Conservation (phyloP, 2,329 filamentous ascomycete genomes). For the Sordariomycetes sp. region DNA sequence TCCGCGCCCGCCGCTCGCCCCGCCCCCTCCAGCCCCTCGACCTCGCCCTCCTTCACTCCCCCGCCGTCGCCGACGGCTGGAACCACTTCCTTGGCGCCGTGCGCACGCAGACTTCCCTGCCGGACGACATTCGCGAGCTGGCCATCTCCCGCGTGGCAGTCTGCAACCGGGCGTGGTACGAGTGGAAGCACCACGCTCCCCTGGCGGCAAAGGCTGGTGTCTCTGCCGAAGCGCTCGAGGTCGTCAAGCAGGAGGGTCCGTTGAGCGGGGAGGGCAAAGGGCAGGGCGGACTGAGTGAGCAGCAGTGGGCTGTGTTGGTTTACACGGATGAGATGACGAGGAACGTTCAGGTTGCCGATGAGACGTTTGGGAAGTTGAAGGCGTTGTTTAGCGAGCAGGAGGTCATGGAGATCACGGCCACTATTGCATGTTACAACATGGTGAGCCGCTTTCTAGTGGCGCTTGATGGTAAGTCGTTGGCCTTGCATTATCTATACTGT, state of each 20-base stretch:
- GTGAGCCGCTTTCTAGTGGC: slow-evolving; percentile 79
- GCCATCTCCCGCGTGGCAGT: slow-evolving; percentile 75
- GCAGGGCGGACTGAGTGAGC: slow-evolving; percentile 36
- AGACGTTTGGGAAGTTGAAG: slow-evolving; percentile 56
- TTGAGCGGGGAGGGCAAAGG: not conserved
- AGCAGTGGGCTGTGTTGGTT: slow-evolving; percentile 58
- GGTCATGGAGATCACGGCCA: slow-evolving; percentile 74
- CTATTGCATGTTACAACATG: slow-evolving; percentile 71
- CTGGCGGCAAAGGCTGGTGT: slow-evolving; percentile 52
- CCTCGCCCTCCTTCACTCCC: slow-evolving; percentile 65
- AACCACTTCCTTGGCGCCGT: slow-evolving; percentile 59
- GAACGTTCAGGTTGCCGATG: slow-evolving; percentile 59
- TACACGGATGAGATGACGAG: slow-evolving; percentile 82
- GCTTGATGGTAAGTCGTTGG: slow-evolving; percentile 54
- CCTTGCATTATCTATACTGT: not conserved
- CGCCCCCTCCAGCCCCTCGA: slow-evolving; percentile 69
- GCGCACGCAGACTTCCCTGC: slow-evolving; percentile 41
- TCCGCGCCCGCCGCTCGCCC: slow-evolving; percentile 55
- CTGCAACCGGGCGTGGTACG: slow-evolving; percentile 75
- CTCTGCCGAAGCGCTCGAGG: slow-evolving; percentile 35
- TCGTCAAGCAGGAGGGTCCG: slow-evolving; percentile 26
- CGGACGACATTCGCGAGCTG: slow-evolving; percentile 58
- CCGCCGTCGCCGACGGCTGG: slow-evolving; percentile 67
- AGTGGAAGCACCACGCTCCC: slow-evolving; percentile 74
- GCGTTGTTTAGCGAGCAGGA: slow-evolving; percentile 57